These are phyloP conservation scores for Phalaenopsis hybrid DNA, from an alignment of 116 monocot genomes.

Conservation along the genomic window DNA sequence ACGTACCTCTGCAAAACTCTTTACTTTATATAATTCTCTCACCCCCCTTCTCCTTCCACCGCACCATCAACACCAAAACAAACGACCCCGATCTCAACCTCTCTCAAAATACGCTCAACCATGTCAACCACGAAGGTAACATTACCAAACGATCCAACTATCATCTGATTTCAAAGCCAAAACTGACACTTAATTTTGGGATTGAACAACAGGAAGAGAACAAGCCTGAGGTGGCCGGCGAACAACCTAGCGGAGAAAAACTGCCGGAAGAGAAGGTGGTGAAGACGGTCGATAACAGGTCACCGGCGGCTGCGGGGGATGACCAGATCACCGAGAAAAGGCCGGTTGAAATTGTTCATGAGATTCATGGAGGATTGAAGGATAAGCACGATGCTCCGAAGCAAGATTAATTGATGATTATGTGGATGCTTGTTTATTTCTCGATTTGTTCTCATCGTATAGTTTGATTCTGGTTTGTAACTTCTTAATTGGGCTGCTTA, in stretches of 20 bases:
- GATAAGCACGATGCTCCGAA: not conserved
- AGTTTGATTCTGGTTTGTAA: not conserved
- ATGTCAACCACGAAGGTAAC: too few relatives aligned
- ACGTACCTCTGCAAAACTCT: too few relatives aligned
- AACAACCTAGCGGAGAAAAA: not conserved
- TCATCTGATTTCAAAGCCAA: too few relatives aligned
- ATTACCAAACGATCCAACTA: too few relatives aligned
- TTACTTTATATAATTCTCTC: too few relatives aligned
- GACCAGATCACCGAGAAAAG: not conserved
- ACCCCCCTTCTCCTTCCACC: too few relatives aligned
- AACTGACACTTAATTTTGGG: too few relatives aligned
- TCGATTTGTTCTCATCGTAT: not conserved
- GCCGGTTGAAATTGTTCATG: not conserved
- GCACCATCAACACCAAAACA: too few relatives aligned
- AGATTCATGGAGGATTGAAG: not conserved
- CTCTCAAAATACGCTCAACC: too few relatives aligned
- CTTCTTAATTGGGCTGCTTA: not conserved
- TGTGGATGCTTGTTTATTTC: not conserved
- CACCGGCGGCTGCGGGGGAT: not conserved
- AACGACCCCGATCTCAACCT: too few relatives aligned
- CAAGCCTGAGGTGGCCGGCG: not conserved
- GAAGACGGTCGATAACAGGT: slow-evolving; percentile 3
- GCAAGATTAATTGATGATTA: not conserved
- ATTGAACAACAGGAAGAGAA: not conserved
- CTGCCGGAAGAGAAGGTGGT: not conserved